These are phyloP conservation scores for Microsporum ferrugineum DNA, from an alignment of 2,329 filamentous ascomycete genomes.

Conservation along the genomic window DNA sequence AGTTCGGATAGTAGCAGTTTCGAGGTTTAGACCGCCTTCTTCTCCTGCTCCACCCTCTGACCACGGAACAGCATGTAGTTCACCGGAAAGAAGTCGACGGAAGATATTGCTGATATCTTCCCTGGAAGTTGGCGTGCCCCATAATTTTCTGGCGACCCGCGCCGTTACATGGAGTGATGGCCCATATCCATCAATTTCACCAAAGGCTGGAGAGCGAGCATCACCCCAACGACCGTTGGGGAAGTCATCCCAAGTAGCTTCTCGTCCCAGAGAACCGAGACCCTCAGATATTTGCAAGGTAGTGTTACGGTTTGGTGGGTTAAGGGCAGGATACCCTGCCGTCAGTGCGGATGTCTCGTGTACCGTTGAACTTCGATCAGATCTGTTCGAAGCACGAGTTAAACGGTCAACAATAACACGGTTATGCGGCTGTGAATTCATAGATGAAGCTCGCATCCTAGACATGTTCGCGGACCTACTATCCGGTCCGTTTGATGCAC, in stretches of 20 bases:
- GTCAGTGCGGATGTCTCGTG: constrained; percentile 63
- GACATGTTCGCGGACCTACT: constrained; percentile 24
- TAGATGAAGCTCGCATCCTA: constrained; percentile 57
- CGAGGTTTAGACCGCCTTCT: constrained; percentile 43
- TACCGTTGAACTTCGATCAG: constrained; percentile 27
- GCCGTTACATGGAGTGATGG: constrained; percentile 87
- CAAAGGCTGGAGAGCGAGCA: constrained; percentile 81
- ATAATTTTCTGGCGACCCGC: constrained; percentile 69
- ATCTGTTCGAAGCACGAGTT: constrained; percentile 21
- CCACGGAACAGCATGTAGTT: constrained; percentile 78
- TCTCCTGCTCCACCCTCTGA: constrained; percentile 63
- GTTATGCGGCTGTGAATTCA: constrained; percentile 78
- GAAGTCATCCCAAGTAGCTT: constrained; percentile 98
- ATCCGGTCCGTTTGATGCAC: constrained; percentile 19
- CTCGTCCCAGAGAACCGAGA: constrained; percentile 73
- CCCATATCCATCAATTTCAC: constrained; percentile 95
- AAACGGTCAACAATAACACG: constrained; percentile 65
- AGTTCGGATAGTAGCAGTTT: constrained; percentile 69
- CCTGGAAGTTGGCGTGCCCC: constrained; percentile 62
- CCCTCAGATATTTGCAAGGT: constrained; percentile 91
- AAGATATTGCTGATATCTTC: constrained; percentile 73
- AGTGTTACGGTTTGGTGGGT: constrained; percentile 66
- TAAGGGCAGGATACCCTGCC: constrained; percentile 55
- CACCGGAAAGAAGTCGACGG: constrained; percentile 65
- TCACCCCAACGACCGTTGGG: constrained; percentile 95